Evolutionary conservation across 305 asterid species (phyloP).

Genomic region (Fraxinus paxiana): DNA sequence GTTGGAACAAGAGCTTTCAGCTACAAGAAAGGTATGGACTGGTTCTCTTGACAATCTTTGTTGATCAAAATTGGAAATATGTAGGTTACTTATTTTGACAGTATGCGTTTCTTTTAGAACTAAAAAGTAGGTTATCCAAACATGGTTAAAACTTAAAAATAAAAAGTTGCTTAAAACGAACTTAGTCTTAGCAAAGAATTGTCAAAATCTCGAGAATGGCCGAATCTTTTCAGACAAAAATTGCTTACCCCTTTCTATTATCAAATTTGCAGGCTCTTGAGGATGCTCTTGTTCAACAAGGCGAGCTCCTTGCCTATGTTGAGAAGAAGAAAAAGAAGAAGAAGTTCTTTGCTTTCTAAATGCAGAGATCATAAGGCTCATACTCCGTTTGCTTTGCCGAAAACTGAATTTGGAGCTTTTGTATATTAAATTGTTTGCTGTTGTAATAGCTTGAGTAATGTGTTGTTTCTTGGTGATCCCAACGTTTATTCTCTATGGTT

Average conservation of each 20-base stretch:
- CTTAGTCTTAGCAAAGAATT: neutral
- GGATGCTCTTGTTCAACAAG: slow-evolving; percentile 55
- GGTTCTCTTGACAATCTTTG: neutral
- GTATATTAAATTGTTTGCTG: slow-evolving; percentile 12
- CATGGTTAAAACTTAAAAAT: neutral
- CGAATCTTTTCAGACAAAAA: neutral
- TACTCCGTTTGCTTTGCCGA: slow-evolving; percentile 11
- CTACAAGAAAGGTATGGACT: slow-evolving; percentile 25
- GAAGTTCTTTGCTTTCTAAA: slow-evolving; percentile 67
- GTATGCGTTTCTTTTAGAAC: neutral
- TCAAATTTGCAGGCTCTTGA: slow-evolving; percentile 48
- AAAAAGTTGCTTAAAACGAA: neutral
- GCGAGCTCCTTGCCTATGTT: slow-evolving; percentile 56
- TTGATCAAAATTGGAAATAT: neutral
- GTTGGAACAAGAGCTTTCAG: slow-evolving; percentile 68
- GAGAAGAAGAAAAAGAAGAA: slow-evolving; percentile 70
- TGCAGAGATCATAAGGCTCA: neutral
- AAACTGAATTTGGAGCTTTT: neutral
- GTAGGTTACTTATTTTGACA: neutral
- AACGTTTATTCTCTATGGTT: slow-evolving; percentile 15
- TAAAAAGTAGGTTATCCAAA: neutral
- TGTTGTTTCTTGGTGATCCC: slow-evolving; percentile 15
- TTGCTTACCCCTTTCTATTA: neutral
- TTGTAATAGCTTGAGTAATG: slow-evolving; percentile 16
- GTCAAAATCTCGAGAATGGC: neutral